Evolutionary conservation across 441 rosid genomes (phyloP), one percentile per base, ranked within the genome.

Genomic region (Adansonia madagascariensis): DNA sequence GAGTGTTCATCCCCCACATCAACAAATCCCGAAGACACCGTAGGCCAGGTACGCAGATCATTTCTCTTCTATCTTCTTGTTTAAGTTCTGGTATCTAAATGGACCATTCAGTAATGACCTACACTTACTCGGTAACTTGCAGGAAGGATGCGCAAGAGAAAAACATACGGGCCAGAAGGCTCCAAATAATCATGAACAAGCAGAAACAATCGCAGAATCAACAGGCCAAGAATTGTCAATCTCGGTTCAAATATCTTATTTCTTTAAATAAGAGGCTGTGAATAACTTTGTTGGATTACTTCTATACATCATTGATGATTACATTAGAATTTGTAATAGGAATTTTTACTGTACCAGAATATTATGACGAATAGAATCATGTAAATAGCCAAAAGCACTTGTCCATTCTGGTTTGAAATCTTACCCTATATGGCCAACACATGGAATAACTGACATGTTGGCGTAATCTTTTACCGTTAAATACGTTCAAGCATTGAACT

Each of bases 1-100:
- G 90, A 3, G 92, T 90, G 17, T 89, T 87, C 81, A 89, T 90
- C 73, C 91, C 90, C 20, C 85, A 62, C 39, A 64, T 74, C 52
- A 83, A 71, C 53, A 78, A 77, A 41, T 59, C 88, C 50, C 77
- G 79, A 77, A 82, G 81, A 77, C 75, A 80, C 66, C 71, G 60
- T 6, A 65, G 75, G 44, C 70, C 79, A 5, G 79, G 84, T 78
- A 74, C 49, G 52, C 17, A 24, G 4, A 52, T 18, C 6, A 6
- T 64, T 20, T 63, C 7, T 41, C 6, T 20, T 18, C 6, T 39
- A 17, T 68, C 8, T 27, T 41, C 24, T 22, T 27, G 8, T 79
- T 12, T 46, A 5, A 57, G 11, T 35, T 46, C 53, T 43, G 2
- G 2, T 2, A 41, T 44, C 35, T 1, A 49, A 41, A 35, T 15